Evolutionary conservation across 345 rosid species (phyloP).

Genomic region (Cardiospermum halicacabum): DNA sequence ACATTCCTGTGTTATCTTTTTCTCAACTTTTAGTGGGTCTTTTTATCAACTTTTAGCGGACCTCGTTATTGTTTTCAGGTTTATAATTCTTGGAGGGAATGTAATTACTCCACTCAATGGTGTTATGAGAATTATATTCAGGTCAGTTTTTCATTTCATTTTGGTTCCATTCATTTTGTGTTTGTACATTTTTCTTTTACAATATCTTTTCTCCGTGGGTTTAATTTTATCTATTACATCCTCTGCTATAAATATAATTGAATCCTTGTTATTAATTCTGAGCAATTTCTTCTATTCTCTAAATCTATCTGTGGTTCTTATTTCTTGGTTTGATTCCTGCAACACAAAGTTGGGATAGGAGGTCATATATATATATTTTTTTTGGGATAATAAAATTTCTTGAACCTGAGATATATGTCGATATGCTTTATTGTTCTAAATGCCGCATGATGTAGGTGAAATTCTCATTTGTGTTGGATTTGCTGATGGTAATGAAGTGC

Average conservation of each 20-base stretch:
- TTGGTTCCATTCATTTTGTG: not conserved
- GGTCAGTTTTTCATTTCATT: constrained; percentile 29
- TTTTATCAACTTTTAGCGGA: constrained; percentile 4
- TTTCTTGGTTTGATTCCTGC: not conserved
- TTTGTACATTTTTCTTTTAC: too few relatives aligned
- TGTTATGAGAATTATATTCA: constrained; percentile 97
- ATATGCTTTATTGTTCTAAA: not conserved
- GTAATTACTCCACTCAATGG: constrained; percentile 95
- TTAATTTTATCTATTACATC: not conserved
- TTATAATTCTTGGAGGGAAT: constrained; percentile 91
- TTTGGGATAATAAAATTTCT: not conserved
- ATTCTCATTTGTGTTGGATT: not conserved
- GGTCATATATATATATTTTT: not conserved
- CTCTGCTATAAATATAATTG: not conserved
- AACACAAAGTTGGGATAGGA: not conserved
- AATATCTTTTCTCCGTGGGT: too few relatives aligned
- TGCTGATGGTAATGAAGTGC: not conserved
- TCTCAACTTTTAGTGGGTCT: not conserved
- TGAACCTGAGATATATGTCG: not conserved
- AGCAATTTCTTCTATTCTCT: not conserved
- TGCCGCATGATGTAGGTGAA: not conserved
- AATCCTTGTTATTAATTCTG: not conserved
- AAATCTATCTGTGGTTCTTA: not conserved
- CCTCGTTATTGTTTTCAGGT: constrained; percentile 45
- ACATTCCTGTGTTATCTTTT: not conserved